Base-by-base conservation (phyloP, 2,329 filamentous ascomycete species). In the Leptographium lundbergii region DNA sequence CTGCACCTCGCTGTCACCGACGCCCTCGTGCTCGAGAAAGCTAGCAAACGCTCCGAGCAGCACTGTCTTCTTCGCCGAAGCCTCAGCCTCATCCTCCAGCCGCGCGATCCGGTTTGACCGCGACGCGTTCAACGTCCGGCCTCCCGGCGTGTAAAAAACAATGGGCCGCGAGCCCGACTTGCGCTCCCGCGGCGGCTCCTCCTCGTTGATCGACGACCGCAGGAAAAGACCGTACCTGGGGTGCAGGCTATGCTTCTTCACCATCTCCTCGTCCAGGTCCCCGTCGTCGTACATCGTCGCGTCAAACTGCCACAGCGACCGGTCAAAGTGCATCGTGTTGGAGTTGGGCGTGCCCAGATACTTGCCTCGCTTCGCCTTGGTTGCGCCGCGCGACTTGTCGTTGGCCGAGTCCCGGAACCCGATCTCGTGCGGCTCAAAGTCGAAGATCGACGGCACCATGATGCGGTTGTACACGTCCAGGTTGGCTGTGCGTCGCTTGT, bases 401-500 rank as follows among this genome's bases (percentile, higher is more conserved):
- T 84, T 84, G 61, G 75, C 75, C 4, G 79, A 81, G 64, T 84
- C 81, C 25, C 78, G 75, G 67, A 81, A 84, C 17, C 81, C 81
- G 61, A 84, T 84, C 65, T 84, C 80, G 60, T 76, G 71, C 10
- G 77, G 70, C 45, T 78, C 73, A 59, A 75, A 82, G 57, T 74
- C 69, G 62, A 78, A 79, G 0, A 74, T 63, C 7, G 70, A 71
- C 13, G 79, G 79, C 51, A 81, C 69, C 65, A 83, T 75, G 59
- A 82, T 75, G 29, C 77, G 80, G 64, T 80, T 82, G 65, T 77
- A 75, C 29, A 73, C 68, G 42, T 67, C 65, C n/a, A 66, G 67
- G 56, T 73, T 72, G 34, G 69, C 69, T 6, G 71, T 73, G 61
- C 70, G 68, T 47, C 68, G 63, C 61, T 70, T 70, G 47, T 70